Evolutionary conservation across 2,329 filamentous ascomycete species (phyloP).

Genomic region (Hymenoscyphus fraxineus): DNA sequence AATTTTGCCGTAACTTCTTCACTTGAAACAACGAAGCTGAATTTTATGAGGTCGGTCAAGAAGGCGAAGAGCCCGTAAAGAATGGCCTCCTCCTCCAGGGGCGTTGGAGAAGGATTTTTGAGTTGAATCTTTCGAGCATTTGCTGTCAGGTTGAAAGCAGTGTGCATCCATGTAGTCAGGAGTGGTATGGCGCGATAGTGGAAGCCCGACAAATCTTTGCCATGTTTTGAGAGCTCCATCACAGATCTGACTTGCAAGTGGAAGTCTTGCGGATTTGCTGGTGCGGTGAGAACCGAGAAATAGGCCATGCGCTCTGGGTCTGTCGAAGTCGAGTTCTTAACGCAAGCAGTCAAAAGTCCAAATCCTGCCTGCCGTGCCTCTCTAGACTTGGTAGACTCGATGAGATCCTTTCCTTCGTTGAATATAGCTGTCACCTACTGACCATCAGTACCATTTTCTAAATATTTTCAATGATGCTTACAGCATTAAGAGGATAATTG

Average conservation of each 20-base stretch:
- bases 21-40: constrained; percentile 66
- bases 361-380: constrained; percentile 58
- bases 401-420: constrained; percentile 62
- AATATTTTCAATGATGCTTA: constrained; percentile 17
- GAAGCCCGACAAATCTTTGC: constrained; percentile 61
- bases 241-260: constrained; percentile 62
- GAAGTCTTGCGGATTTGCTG: constrained; percentile 59
- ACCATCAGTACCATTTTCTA: constrained; percentile 11
- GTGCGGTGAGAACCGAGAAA: constrained; percentile 57
- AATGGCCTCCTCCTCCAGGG: constrained; percentile 54
- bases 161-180: constrained; percentile 57
- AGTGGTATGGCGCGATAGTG: constrained; percentile 64
- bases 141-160: constrained; percentile 51
- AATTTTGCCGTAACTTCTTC: constrained; percentile 58
- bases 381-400: constrained; percentile 52
- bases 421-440: constrained; percentile 47
- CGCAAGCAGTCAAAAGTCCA: constrained; percentile 62
- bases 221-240: constrained; percentile 57
- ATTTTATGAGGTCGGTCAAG: constrained; percentile 67
- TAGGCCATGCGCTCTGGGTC: constrained; percentile 64
- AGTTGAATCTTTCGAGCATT: constrained; percentile 45
- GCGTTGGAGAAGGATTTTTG: constrained; percentile 28
- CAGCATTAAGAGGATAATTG: constrained; percentile 50
- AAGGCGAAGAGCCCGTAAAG: constrained; percentile 62
- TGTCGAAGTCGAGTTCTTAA: constrained; percentile 58